Evolutionary conservation across 148 eudicot genomes (phyloP).

Genomic region (Gaultheria prostrata): DNA sequence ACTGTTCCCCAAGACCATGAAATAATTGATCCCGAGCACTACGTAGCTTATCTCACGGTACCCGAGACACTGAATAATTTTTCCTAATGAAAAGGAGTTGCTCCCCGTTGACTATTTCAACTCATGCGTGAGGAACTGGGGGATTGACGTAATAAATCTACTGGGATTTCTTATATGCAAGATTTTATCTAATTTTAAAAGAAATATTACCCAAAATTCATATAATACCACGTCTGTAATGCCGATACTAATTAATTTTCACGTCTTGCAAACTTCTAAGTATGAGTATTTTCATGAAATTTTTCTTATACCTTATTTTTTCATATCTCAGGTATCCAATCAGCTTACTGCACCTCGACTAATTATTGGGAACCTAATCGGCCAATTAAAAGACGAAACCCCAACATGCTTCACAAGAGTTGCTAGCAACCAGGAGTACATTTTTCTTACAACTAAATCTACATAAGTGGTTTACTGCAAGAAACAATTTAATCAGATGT

Average conservation of each 20-base stretch:
- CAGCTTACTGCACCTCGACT: no score
- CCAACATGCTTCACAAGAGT: no score
- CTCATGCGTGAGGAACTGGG: background rate
- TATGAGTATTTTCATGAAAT: background rate
- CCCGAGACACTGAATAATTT: no score
- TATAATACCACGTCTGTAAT: background rate
- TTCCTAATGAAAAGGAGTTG: background rate
- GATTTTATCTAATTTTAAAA: background rate
- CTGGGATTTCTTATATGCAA: background rate
- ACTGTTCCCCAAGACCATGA: no score
- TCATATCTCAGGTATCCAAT: background rate
- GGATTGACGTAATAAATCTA: background rate
- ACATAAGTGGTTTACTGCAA: no score
- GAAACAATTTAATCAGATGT: no score
- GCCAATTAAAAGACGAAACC: no score
- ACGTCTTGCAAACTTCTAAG: background rate
- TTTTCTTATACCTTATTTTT: background rate
- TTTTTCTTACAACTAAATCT: no score
- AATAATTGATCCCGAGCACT: background rate
- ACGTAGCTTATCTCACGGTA: fast-evolving
- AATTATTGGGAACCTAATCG: no score
- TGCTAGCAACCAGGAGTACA: no score
- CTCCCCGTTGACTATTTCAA: background rate
- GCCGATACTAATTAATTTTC: background rate
- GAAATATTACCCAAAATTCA: background rate